Evolutionary conservation across 306 rosid species (phyloP).

Genomic region (Rubus idaeus): DNA sequence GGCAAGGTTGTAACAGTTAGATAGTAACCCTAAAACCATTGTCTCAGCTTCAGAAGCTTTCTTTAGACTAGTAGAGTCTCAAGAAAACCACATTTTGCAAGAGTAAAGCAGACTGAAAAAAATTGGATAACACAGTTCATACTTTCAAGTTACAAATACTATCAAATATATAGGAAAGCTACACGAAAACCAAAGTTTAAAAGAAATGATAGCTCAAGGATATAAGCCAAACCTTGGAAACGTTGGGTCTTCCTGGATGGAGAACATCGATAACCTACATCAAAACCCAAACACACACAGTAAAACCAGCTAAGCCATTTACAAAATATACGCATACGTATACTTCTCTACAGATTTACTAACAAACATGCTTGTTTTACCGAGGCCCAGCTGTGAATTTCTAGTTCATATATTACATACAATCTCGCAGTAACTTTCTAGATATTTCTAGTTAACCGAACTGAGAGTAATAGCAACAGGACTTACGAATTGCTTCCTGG

Average conservation of each 20-base stretch:
- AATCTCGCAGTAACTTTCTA: not conserved
- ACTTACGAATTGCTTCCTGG: constrained; percentile 91
- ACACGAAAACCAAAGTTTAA: not conserved
- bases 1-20: not conserved
- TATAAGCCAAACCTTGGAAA: constrained; percentile 60
- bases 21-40: not conserved
- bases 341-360: not conserved
- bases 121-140: not conserved
- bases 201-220: not conserved
- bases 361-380: not conserved
- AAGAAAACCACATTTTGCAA: not conserved
- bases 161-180: not conserved
- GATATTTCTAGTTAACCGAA: not conserved
- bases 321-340: not conserved
- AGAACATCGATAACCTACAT: constrained; percentile 76
- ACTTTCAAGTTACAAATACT: not conserved
- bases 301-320: constrained; percentile 4
- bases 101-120: not conserved
- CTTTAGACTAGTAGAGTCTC: not conserved
- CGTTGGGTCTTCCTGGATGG: constrained; percentile 90
- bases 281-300: not conserved
- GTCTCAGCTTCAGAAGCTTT: not conserved
- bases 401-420: not conserved
- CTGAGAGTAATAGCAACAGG: not conserved
- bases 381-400: not conserved